These are phyloP conservation scores for Pulicaria dysenterica DNA, from an alignment of 129 eudicot species.

Conservation along the genomic window DNA sequence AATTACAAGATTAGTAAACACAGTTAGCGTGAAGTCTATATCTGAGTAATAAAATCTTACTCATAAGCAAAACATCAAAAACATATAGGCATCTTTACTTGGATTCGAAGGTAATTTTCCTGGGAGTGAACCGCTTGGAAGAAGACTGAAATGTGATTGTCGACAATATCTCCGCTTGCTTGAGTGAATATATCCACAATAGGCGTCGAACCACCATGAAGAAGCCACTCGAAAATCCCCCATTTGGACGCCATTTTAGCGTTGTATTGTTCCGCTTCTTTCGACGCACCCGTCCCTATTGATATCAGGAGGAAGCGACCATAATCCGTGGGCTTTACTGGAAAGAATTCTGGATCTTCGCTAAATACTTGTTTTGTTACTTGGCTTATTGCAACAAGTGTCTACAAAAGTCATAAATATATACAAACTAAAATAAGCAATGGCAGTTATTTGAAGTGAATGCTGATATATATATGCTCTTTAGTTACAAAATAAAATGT, in stretches of 20 bases:
- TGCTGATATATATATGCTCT: too few relatives aligned
- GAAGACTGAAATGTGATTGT: slow-evolving; percentile 37
- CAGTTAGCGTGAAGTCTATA: not conserved
- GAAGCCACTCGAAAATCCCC: slow-evolving; percentile 58
- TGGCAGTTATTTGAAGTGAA: too few relatives aligned
- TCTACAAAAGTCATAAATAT: slow-evolving; percentile 11
- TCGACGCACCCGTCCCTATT: slow-evolving; percentile 55
- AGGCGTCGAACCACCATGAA: slow-evolving; percentile 44
- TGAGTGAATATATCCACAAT: slow-evolving; percentile 48
- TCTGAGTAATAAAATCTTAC: not conserved
- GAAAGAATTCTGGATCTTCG: slow-evolving; percentile 42
- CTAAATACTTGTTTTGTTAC: slow-evolving; percentile 44
- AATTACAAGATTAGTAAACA: not conserved
- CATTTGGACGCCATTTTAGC: slow-evolving; percentile 52
- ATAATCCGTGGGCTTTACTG: slow-evolving; percentile 47
- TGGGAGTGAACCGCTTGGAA: slow-evolving; percentile 53
- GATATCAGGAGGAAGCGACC: slow-evolving; percentile 52
- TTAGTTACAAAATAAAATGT: too few relatives aligned
- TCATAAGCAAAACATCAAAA: not conserved
- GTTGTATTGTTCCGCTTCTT: slow-evolving; percentile 35
- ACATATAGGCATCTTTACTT: slow-evolving; percentile 27
- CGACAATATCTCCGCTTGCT: slow-evolving; percentile 61
- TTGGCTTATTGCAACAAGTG: slow-evolving; percentile 58
- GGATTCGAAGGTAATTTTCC: slow-evolving; percentile 51
- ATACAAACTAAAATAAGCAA: not conserved